Evolutionary conservation across 2,329 filamentous ascomycete species (phyloP).

Genomic region (Trichoderma afroharzianum): DNA sequence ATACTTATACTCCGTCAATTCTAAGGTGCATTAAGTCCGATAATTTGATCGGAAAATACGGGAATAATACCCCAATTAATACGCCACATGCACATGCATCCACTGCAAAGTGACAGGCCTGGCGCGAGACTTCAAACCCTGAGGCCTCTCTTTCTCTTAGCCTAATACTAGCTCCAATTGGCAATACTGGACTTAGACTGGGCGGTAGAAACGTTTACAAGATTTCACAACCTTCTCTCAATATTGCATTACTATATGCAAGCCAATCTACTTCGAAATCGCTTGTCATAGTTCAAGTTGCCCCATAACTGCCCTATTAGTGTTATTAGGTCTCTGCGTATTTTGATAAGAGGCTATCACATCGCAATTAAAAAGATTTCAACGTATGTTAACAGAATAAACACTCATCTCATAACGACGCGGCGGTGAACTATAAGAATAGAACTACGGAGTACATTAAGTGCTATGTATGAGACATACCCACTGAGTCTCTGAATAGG

Average conservation of each 20-base stretch:
- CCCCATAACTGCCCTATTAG: background rate
- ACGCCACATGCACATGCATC: background rate
- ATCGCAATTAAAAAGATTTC: background rate
- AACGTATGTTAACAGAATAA: background rate
- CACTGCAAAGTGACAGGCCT: background rate
- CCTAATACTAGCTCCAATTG: background rate
- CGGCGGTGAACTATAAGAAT: background rate
- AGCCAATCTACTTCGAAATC: rapidly evolving
- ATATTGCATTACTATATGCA: background rate
- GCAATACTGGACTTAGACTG: background rate
- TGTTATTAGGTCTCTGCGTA: background rate
- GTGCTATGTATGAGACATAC: background rate
- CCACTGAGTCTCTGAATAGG: background rate
- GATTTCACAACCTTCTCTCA: background rate
- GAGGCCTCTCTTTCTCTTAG: background rate
- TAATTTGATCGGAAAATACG: background rate
- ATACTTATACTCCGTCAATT: background rate
- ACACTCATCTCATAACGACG: background rate
- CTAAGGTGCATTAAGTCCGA: background rate
- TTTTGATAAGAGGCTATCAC: background rate
- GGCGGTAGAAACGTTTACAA: background rate
- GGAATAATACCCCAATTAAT: background rate
- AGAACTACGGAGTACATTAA: background rate
- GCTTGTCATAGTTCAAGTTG: background rate
- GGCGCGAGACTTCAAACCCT: background rate